Base-by-base conservation (phyloP, 805 yeast species). In the Metschnikowia hibisci region DNA sequence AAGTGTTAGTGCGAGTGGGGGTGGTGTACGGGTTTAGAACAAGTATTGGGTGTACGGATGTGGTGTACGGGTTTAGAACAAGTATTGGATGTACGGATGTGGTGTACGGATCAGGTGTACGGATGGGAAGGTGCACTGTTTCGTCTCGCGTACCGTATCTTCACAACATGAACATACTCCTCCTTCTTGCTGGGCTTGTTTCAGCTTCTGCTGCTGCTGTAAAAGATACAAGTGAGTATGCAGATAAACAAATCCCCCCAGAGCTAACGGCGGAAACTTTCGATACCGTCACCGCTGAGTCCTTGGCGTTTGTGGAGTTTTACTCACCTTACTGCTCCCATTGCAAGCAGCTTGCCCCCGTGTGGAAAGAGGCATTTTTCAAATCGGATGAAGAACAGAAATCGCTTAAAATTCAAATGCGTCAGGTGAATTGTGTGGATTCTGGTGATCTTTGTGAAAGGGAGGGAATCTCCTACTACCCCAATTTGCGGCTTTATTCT, bases 271-370 rank as follows among this genome's bases (percentile, higher is more conserved):
- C 59, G 3, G 72, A 64, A 1, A 71, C 67, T 15, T 87, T 85
- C 56, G 80, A 78, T 41, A 46, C 60, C 10, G 64, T 67, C 29
- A 57, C 79, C n/a, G 57, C 68, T 14, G 63, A 71, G 8, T 84
- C 84, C 3, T 64, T 81, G 15, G 83, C 89, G 55, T 73, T 91
- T 56, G 82, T 91, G 27, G 96, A 91, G 64, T 90, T 88, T 64
- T 93, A 66, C 60, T 87, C 96, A 26, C 99, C 99, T 0, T 82
- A 82, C 56, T 93, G 99, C 61, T 61, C 68, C 6, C 98, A 91
- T 63, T 93, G 99, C 66, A 75, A 68, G 48, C 71, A 66, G 6
- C 66, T 93, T 41, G 93, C 87, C 2, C 98, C 99, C 1, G 73
- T 67, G 6, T 93, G 98, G 97, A 76, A 80, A 45, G 69, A 74